A percentile compares a stretch with the other conserved stretches of the same genome.
These are phyloP conservation scores for Colletotrichum truncatum DNA, from an alignment of 2,329 filamentous ascomycete species.

Conservation along the genomic window DNA sequence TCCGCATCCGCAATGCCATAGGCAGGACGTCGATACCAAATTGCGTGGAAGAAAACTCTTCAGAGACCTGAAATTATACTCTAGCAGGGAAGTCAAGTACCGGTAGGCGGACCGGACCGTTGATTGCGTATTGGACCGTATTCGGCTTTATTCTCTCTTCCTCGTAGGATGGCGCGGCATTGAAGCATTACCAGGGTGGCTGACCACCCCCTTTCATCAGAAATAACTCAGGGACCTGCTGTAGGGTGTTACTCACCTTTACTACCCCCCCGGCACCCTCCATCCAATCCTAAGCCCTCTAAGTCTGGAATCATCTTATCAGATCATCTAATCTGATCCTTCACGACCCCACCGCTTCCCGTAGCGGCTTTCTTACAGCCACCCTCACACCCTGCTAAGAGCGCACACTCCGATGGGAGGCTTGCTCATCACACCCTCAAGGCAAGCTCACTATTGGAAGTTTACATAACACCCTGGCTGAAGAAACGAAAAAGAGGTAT, in stretches of 20 bases:
- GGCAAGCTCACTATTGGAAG: neutral
- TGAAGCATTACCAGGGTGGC: too few relatives aligned
- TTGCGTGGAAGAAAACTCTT: neutral
- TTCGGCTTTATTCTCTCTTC: neutral
- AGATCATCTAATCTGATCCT: constrained; percentile 28
- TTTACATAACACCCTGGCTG: neutral
- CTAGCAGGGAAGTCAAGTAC: neutral
- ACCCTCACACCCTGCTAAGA: neutral
- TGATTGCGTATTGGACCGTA: neutral
- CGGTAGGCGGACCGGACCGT: constrained; percentile 20
- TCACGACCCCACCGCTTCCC: neutral
- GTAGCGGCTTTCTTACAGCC: neutral
- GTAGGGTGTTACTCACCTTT: constrained; percentile 9
- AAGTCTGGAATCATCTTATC: constrained; percentile 21
- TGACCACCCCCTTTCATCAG: neutral
- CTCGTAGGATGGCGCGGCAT: too few relatives aligned
- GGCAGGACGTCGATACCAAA: neutral
- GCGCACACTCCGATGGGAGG: neutral
- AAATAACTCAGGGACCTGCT: neutral
- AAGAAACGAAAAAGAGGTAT: neutral
- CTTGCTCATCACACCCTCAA: neutral
- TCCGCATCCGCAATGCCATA: neutral
- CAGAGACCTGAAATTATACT: neutral
- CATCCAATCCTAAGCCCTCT: constrained; percentile 10
- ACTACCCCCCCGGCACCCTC: neutral